Evolutionary conservation across 495 filamentous ascomycete genomes (phyloP), one percentile per base, ranked within the genome.

Genomic region (Podospora pseudoanserina): DNA sequence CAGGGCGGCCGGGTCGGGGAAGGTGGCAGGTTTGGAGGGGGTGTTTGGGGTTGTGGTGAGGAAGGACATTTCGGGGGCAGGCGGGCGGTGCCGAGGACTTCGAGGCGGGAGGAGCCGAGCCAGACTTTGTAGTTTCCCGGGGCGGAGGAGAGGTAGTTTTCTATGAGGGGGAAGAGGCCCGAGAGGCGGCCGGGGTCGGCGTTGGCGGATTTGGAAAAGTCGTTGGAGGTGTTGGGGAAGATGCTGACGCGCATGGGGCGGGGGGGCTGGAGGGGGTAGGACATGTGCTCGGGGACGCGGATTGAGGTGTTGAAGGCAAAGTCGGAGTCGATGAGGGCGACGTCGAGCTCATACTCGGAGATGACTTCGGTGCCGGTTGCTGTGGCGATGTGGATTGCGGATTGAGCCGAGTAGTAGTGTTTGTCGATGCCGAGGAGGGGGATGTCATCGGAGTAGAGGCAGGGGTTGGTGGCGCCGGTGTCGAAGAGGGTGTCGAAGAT

Each of bases 401-500:
- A 73, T 65, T 84, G 82, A 11, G 80, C 77, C 3, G 81, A 64
- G 72, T 84, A 84, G 26, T 26, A 64, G 0, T 7, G 44, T 13
- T 71, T 62, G 69, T 79, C 59, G 66, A 86, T 75, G 2, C 70
- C 58, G 9, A 85, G 69, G 4, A 53, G 62, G 18, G 64, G 19
- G 0, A 85, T 75, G 67, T 86, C 82, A 18, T 53, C 20, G 2
- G 56, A 23, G 54, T 68, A 75, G 19, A 85, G 69, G 56, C 73
- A 71, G 3, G 83, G 82, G 53, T 79, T 73, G 18, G 79, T 83
- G 39, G 83, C 80, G 58, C 83, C 83, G 20, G 71, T 75, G 70
- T 85, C 82, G 30, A 85, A 70, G 44, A 85, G 67, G 39, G 69
- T 75, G 26, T 70, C 60, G 44, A 20, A 79, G 67, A 72, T 63